Evolutionary conservation across 345 rosid genomes (phyloP).

Genomic region (Cardamine chenopodiifolia): DNA sequence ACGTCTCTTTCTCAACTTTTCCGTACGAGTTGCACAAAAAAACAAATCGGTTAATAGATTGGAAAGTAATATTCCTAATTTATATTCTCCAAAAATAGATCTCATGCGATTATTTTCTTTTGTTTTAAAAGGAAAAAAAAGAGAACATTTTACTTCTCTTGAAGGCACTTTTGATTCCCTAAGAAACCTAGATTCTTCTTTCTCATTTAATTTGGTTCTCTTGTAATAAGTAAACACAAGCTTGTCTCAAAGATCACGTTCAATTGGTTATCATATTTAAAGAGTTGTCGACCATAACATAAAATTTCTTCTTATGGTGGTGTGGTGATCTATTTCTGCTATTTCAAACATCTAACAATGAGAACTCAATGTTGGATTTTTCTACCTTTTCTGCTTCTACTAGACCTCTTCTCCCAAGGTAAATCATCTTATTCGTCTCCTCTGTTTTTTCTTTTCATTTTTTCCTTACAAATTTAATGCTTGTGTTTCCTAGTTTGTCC

Average conservation of each 20-base stretch:
- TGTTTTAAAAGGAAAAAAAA: neutral
- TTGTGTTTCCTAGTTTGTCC: neutral
- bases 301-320: constrained; percentile 26
- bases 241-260: constrained; percentile 21
- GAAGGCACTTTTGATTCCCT: constrained; percentile 46
- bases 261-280: constrained; percentile 7
- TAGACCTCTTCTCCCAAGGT: constrained; percentile 31
- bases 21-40: neutral
- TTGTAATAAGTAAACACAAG: constrained; percentile 13
- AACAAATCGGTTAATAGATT: neutral
- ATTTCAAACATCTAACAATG: constrained; percentile 22
- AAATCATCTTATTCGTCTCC: neutral
- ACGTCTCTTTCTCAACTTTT: constrained; percentile 34
- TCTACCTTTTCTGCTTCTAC: constrained; percentile 23
- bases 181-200: constrained; percentile 31
- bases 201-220: constrained; percentile 27
- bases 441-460: neutral
- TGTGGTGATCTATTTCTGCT: constrained; percentile 9
- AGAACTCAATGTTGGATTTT: constrained; percentile 21
- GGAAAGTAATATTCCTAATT: neutral
- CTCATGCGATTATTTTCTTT: constrained; percentile 9
- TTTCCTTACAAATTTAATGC: neutral
- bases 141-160: constrained; percentile 25
- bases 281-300: neutral
- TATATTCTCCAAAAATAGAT: neutral